phyloP scores from a whole-genome alignment of 2,329 filamentous ascomycete species.

The Sclerotinia spermophila region DNA sequence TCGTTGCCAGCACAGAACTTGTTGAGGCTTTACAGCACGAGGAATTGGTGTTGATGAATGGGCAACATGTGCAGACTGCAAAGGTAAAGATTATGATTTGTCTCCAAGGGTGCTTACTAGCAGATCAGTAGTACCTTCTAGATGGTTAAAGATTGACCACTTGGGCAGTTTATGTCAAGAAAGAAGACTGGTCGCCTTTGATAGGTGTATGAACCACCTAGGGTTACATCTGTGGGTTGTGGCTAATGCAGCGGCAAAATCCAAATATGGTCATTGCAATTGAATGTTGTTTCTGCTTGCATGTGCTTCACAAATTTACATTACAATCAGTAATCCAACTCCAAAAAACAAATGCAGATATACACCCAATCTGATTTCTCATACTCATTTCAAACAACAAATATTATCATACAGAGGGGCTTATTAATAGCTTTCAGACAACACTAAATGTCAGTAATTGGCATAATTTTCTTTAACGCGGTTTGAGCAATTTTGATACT shows the following conservation, averaged over 20 bases:
- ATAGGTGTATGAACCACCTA: neutral
- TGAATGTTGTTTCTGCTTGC: neutral
- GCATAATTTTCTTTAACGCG: too few relatives aligned
- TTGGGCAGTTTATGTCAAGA: neutral
- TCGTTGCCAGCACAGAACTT: slow-evolving; percentile 1
- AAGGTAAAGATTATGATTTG: neutral
- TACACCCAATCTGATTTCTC: neutral
- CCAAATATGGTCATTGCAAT: neutral
- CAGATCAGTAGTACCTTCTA: neutral
- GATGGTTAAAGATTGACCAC: neutral
- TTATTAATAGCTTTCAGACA: too few relatives aligned
- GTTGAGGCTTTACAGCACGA: neutral
- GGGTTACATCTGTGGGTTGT: neutral
- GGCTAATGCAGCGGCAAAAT: neutral
- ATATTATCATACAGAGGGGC: neutral
- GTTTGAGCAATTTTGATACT: too few relatives aligned
- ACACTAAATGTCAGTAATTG: too few relatives aligned
- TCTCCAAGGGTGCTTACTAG: neutral
- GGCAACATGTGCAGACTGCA: neutral
- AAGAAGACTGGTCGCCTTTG: neutral
- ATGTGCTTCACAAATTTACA: neutral
- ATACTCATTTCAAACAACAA: neutral
- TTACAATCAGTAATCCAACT: neutral
- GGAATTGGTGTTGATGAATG: neutral
- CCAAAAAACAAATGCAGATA: neutral